phyloP scores from a whole-genome alignment of 768 basidiomycete genomes.

The Boletus rufocinnamomeus region DNA sequence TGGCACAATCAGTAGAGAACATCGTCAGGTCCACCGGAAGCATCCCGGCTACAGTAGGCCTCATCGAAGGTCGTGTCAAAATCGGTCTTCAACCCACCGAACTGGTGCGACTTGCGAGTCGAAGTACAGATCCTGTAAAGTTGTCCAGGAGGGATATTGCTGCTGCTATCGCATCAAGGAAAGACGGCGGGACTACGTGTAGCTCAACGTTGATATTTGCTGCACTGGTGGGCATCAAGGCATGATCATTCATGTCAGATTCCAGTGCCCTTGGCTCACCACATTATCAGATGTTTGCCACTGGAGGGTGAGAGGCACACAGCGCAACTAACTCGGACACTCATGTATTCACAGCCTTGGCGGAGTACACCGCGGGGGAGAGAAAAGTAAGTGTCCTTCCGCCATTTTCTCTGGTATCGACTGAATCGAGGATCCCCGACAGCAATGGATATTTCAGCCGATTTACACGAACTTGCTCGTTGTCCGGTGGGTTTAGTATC shows the following conservation, averaged over 20 bases:
- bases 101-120: constrained; percentile 67
- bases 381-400: constrained; percentile 50
- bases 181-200: constrained; percentile 82
- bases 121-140: constrained; percentile 51
- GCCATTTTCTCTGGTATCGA: neutral
- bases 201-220: constrained; percentile 75
- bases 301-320: constrained; percentile 72
- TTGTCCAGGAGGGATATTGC: constrained; percentile 82
- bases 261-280: constrained; percentile 10
- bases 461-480: constrained; percentile 83
- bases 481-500: constrained; percentile 93
- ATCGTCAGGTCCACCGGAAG: constrained; percentile 75
- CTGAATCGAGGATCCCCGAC: constrained; percentile 1
- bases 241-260: constrained; percentile 26
- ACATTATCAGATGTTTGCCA: constrained; percentile 71
- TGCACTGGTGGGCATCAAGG: constrained; percentile 85
- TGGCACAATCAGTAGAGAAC: constrained; percentile 68
- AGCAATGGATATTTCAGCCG: constrained; percentile 97
- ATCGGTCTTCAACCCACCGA: constrained; percentile 73
- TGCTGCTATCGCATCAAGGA: constrained; percentile 63
- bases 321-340: neutral
- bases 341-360: constrained; percentile 54
- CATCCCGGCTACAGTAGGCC: constrained; percentile 89
- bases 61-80: constrained; percentile 82
- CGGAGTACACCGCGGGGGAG: constrained; percentile 80